A percentile compares a stretch with the other conserved stretches of the same genome.
Evolutionary conservation across 441 rosid genomes (phyloP).

Genomic region (Erodium texanum): DNA sequence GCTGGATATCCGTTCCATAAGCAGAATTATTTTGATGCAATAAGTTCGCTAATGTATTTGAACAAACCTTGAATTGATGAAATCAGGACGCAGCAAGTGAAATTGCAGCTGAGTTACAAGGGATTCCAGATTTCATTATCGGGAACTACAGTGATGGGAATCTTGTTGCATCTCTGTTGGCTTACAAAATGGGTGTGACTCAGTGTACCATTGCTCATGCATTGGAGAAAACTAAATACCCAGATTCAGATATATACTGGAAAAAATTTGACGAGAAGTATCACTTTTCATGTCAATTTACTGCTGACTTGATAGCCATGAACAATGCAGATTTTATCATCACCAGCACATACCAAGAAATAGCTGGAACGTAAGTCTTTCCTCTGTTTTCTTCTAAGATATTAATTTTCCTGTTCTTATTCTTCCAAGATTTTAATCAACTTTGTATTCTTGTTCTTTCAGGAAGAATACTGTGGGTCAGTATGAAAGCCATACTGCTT

Average conservation of each 20-base stretch:
- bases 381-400: not conserved
- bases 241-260: constrained; percentile 96
- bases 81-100: constrained; percentile 77
- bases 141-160: constrained; percentile 99
- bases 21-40: too few species aligned
- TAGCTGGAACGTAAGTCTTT: constrained; percentile 77
- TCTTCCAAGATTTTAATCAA: not conserved
- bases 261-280: constrained; percentile 75
- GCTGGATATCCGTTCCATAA: not conserved
- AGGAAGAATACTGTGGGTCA: constrained; percentile 92
- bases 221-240: constrained; percentile 95
- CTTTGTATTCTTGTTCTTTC: constrained; percentile 20
- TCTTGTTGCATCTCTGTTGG: constrained; percentile 86
- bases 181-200: constrained; percentile 82
- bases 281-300: constrained; percentile 91
- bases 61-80: not conserved
- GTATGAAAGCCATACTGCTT: constrained; percentile 92
- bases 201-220: constrained; percentile 99
- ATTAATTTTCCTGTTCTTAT: not conserved
- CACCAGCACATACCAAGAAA: constrained; percentile 96
- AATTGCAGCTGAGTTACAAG: constrained; percentile 70
- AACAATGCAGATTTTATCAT: constrained; percentile 89
- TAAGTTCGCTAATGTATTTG: too few species aligned
- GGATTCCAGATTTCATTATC: constrained; percentile 74
- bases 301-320: constrained; percentile 94